Conservation (phyloP, 495 filamentous ascomycete species). For the Cercophora samala region DNA sequence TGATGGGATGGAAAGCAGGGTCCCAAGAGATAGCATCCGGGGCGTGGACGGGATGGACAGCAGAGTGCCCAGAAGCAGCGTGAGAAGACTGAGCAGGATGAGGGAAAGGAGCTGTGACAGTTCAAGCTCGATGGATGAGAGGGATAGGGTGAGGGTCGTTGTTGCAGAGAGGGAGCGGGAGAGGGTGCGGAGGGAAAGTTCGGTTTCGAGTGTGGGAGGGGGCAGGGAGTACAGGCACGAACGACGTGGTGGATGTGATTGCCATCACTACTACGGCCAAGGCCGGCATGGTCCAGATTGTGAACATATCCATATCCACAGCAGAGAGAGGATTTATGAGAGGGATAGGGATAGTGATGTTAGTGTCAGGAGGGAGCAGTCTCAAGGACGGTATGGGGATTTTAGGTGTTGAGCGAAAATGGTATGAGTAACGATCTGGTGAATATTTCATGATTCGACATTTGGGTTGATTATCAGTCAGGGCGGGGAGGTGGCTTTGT, state of each 20-base stretch:
- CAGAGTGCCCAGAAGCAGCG: slow-evolving; percentile 3
- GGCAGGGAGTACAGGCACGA: background rate
- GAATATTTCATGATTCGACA: too few relatives aligned
- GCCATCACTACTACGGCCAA: background rate
- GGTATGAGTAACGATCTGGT: background rate
- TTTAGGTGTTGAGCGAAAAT: background rate
- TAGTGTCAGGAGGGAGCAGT: background rate
- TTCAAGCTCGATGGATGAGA: background rate
- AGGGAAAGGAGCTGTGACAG: background rate
- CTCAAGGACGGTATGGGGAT: background rate
- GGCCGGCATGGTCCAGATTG: background rate
- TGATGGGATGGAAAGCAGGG: background rate
- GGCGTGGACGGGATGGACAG: slow-evolving; percentile 6
- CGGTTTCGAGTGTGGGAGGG: background rate
- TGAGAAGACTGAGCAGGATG: slow-evolving; percentile 5
- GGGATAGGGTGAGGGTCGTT: slow-evolving; percentile 13
- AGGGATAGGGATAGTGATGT: slow-evolving; percentile 5
- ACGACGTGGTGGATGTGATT: background rate
- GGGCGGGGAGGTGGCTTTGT: background rate
- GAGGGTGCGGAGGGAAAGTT: slow-evolving; percentile 17
- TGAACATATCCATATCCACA: slow-evolving; percentile 1
- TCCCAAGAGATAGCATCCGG: background rate
- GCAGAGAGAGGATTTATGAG: slow-evolving; percentile 4
- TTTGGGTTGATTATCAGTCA: background rate
- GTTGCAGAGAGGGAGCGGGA: slow-evolving; percentile 7